phyloP scores from a whole-genome alignment of 441 rosid species.

The Rhodomyrtus psidioides region DNA sequence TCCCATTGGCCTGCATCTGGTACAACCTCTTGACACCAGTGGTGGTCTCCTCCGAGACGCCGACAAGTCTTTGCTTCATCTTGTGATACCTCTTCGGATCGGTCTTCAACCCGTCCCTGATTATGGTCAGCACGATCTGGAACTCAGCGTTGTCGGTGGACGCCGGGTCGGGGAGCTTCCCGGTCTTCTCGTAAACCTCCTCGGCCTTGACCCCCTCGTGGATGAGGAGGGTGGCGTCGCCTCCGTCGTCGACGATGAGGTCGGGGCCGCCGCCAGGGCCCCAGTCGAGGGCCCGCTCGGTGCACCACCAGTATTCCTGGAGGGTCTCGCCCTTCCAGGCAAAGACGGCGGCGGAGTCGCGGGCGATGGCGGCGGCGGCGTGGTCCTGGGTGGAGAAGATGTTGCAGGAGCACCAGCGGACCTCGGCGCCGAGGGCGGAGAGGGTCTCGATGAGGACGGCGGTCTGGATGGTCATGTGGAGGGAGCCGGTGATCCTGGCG shows the following conservation, averaged over 20 bases:
- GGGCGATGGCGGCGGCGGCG: constrained; percentile 89
- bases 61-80: constrained; percentile 87
- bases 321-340: constrained; percentile 97
- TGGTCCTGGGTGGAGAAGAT: constrained; percentile 96
- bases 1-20: constrained; percentile 82
- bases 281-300: constrained; percentile 93
- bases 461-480: constrained; percentile 95
- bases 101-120: constrained; percentile 61
- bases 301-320: constrained; percentile 99
- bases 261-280: constrained; percentile 90
- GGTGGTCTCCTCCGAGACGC: constrained; percentile 93
- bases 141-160: constrained; percentile 86
- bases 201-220: constrained; percentile 95
- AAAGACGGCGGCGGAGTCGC: constrained; percentile 83
- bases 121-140: constrained; percentile 69
- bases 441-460: constrained; percentile 87
- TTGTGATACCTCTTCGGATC: constrained; percentile 69
- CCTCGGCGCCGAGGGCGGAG: constrained; percentile 79
- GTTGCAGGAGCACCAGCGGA: constrained; percentile 96
- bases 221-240: constrained; percentile 83
- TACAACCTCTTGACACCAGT: constrained; percentile 96
- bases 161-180: constrained; percentile 58
- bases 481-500: constrained; percentile 82
- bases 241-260: constrained; percentile 89
- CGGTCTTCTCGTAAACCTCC: constrained; percentile 59